These are phyloP conservation scores for Euryodendron excelsum DNA, from an alignment of 148 eudicot species.

Conservation along the genomic window DNA sequence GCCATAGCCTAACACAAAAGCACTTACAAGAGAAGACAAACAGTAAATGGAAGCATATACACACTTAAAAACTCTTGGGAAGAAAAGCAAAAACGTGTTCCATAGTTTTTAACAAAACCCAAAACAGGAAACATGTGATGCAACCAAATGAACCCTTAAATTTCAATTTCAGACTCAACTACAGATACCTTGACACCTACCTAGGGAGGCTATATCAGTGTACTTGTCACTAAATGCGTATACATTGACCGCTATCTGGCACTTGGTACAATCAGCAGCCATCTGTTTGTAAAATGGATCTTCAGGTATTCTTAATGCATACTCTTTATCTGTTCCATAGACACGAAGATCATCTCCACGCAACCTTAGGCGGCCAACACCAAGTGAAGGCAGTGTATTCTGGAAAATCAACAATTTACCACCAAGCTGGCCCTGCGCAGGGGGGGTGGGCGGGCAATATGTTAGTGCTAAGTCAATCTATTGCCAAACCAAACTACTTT, in stretches of 20 bases:
- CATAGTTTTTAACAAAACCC: too few species aligned
- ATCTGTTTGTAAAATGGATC: constrained; percentile 97
- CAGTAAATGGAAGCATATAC: too few species aligned
- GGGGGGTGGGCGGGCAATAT: constrained; percentile 6
- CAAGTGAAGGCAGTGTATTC: constrained; percentile 86
- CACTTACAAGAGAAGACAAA: too few species aligned
- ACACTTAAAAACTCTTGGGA: too few species aligned
- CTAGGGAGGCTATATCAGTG: constrained; percentile 88
- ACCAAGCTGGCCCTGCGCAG: constrained; percentile 82
- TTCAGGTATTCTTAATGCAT: constrained; percentile 72
- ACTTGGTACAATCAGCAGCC: constrained; percentile 95
- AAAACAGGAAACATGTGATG: too few species aligned
- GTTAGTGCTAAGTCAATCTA: constrained; percentile 11
- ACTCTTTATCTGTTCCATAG: constrained; percentile 97
- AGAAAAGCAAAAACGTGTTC: too few species aligned
- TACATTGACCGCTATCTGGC: constrained; percentile 79
- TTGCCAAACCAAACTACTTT: constrained; percentile 6
- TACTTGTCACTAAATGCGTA: constrained; percentile 97
- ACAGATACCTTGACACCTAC: constrained; percentile 51
- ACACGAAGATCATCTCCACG: constrained; percentile 83
- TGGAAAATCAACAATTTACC: constrained; percentile 97
- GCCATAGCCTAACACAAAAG: too few species aligned
- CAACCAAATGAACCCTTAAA: constrained; percentile 38
- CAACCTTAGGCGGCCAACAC: constrained; percentile 84
- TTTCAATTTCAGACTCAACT: constrained; percentile 1